Evolutionary conservation across 495 filamentous ascomycete genomes (phyloP), one percentile per base, ranked within the genome.

Genomic region (Aspergillus steynii): DNA sequence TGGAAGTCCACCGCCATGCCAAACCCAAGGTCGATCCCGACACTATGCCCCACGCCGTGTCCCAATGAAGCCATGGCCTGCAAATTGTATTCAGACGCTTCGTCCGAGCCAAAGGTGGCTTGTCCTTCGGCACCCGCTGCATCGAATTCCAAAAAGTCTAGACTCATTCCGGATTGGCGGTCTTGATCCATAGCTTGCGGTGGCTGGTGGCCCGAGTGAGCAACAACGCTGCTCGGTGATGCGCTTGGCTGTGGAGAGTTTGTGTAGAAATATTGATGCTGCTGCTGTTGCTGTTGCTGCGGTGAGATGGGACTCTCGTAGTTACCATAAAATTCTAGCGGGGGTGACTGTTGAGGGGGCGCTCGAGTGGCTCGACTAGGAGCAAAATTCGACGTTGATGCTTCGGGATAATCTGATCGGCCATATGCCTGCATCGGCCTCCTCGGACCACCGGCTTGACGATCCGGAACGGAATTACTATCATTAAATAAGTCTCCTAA

Each of bases 1-100:
- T 89, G 86, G 64, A 85, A 79, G 27, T 88, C 90, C 48, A 89
- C 83, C 63, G 86, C 88, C 63, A 91, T 79, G 26, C 89, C 89
- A 65, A 93, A 90, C 0, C 90, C 90, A 51, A 94, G 76, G 62
- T 91, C 88, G 72, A 91, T 84, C 31, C 83, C 77, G 29, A 80
- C 74, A 32, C 74, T 76, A 34, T 80, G 73, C 29, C 77, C 77
- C n/a, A 75, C 68, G 9, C 71, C 73, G 34, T 67, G 68, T 15
- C 69, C 70, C 26, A 73, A 54, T 4, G 68, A 70, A n/a, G 63
- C 71, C 64, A 67, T 68, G 28, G 61, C 50, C 55, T 69, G 63
- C 56, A 69, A 51, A 52, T 69, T 67, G 54, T 72, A 73, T 12
- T 77, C 71, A 12, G 68, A 54, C 55, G 73, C 70, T 9, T 65